A percentile compares a stretch with the other conserved stretches of the same genome.
phyloP scores from a whole-genome alignment of 495 filamentous ascomycete species.

The Gamarada debralockiae region DNA sequence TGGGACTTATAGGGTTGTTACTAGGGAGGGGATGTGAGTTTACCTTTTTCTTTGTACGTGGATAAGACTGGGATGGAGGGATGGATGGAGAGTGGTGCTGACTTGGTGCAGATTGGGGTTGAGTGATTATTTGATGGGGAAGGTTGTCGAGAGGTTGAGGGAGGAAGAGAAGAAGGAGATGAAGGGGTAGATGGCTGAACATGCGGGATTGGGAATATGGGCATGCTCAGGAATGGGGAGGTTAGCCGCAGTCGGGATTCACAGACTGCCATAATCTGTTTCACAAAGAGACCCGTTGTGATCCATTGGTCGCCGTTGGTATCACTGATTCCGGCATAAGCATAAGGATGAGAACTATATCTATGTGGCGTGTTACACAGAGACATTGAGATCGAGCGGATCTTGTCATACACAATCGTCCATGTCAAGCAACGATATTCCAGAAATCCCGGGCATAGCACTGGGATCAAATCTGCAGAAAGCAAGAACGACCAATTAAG shows the following conservation, averaged over 20 bases:
- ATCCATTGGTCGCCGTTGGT: too few relatives aligned
- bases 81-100: slow-evolving; percentile 12
- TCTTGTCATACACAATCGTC: too few relatives aligned
- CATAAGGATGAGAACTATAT: neutral
- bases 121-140: slow-evolving; percentile 51
- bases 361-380: too few relatives aligned
- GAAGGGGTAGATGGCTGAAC: neutral
- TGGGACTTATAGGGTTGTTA: slow-evolving; percentile 66
- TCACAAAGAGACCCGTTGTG: too few relatives aligned
- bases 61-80: neutral
- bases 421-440: too few relatives aligned
- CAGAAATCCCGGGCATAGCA: too few relatives aligned
- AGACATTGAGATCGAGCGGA: too few relatives aligned
- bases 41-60: neutral
- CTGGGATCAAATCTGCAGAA: too few relatives aligned
- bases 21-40: slow-evolving; percentile 67
- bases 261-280: too few relatives aligned
- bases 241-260: neutral
- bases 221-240: neutral
- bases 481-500: too few relatives aligned
- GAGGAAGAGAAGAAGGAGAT: slow-evolving; percentile 36
- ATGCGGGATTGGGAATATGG: neutral
- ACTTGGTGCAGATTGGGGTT: slow-evolving; percentile 43
- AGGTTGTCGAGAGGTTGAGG: slow-evolving; percentile 46
- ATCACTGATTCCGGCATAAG: neutral